Base-by-base conservation (phyloP, 495 filamentous ascomycete species). In the Elasticomyces elasticus region DNA sequence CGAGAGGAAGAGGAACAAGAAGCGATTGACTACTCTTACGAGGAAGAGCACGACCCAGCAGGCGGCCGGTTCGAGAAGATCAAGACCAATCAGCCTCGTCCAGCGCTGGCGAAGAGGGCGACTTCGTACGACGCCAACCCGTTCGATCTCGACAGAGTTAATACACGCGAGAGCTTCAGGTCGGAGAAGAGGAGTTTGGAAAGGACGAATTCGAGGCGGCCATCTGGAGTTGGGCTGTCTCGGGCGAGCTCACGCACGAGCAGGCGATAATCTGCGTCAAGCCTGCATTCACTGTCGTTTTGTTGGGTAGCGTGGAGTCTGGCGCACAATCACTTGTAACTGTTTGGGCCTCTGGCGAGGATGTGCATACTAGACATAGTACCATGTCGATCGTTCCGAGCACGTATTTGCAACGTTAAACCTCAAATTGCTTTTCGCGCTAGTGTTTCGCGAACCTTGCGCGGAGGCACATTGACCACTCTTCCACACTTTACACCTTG, bases 111-210 rank as follows among this genome's bases (percentile, higher is more conserved):
- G 45, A 38, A 26, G 48, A 31, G 42, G 2, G 35, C 20, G 6
- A 46, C 37, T 1, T 57, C 61, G n/a, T 66, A 68, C 37, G 59
- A 66, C 9, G 56, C 52, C 23, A 69, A 65, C 53, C 68, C 68
- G 5, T 71, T 67, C 42, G 68, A 68, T 38, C 64, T 71, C 37
- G 68, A 71, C 54, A 60, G 68, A 1, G 60, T 68, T 4, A 57
- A 71, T 52, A 71, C 68, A 15, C 55, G 62, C 31, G 67, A 71
- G 33, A 66, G 61, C 26, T 71, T 71, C 45, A 37, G 25, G 33
- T 54, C 17, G 9, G 44, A 56, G 51, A 43, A 13, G 17, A 30
- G 38, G 33, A 42, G 35, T 42, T 5, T 49, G 25, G 45, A 45
- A 23, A 7, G 42, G 24, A 45, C 2, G 45, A 33, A 28, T 5